Conservation (phyloP, 768 basidiomycete genomes). For the Suillus alpinus region DNA sequence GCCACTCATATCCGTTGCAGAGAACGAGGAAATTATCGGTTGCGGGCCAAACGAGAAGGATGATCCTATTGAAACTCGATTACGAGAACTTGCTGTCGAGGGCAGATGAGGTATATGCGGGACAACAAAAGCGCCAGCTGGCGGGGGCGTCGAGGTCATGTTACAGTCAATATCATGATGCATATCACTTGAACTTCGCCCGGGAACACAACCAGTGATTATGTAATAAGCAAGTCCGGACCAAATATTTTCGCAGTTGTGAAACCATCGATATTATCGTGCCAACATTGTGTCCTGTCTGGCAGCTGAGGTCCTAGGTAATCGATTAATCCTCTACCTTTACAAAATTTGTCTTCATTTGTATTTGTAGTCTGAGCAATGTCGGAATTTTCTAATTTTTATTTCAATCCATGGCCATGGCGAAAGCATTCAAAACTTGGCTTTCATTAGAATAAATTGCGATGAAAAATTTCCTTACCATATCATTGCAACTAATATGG, state of each 20-base stretch:
- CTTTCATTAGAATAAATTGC: no score
- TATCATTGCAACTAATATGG: no score
- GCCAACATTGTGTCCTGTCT: no score
- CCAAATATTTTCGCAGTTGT: no score
- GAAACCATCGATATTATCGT: not conserved
- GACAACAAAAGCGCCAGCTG: constrained; percentile 39
- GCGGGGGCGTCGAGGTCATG: constrained; percentile 50
- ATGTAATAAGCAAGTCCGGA: not conserved
- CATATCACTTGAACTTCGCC: not conserved
- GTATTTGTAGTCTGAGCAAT: no score
- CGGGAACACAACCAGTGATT: not conserved
- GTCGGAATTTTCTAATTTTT: no score
- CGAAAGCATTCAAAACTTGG: no score
- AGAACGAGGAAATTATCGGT: constrained; percentile 67
- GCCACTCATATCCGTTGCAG: constrained; percentile 61
- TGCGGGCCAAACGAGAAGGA: constrained; percentile 86
- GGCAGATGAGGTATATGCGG: constrained; percentile 49
- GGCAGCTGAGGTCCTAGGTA: no score
- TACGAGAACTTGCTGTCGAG: constrained; percentile 54
- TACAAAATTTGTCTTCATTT: no score
- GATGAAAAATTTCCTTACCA: no score
- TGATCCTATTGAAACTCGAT: constrained; percentile 68
- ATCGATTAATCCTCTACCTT: no score
- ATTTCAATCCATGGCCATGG: no score
- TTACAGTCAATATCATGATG: not conserved